Conservation (phyloP, 352 stramenopile species). For the Phytophthora capsici region DNA sequence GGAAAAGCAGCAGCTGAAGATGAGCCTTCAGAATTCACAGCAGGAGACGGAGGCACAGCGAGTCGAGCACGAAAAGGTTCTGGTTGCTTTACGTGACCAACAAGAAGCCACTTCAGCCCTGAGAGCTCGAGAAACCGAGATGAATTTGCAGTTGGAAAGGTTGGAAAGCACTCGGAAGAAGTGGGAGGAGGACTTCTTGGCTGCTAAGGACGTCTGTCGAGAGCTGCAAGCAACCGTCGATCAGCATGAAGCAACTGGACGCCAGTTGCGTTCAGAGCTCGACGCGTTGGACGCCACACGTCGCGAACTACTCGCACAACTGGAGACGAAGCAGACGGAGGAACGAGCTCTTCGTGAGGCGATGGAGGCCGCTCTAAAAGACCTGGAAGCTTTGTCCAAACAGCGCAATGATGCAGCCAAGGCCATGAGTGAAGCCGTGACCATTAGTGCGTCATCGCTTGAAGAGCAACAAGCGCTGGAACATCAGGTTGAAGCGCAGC, state of each 20-base stretch:
- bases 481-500: slow-evolving; percentile 61
- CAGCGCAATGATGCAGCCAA: slow-evolving; percentile 82
- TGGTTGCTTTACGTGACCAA: slow-evolving; percentile 37
- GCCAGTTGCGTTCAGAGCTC: slow-evolving; percentile 23
- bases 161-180: slow-evolving; percentile 37
- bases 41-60: slow-evolving; percentile 40
- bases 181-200: slow-evolving; percentile 56
- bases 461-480: slow-evolving; percentile 82
- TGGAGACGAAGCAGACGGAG: slow-evolving; percentile 56
- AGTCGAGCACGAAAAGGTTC: slow-evolving; percentile 38
- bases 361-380: slow-evolving; percentile 74
- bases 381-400: slow-evolving; percentile 65
- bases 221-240: slow-evolving; percentile 57
- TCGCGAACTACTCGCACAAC: slow-evolving; percentile 42
- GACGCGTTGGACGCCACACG: slow-evolving; percentile 37
- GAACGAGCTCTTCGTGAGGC: slow-evolving; percentile 56
- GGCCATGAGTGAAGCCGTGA: slow-evolving; percentile 87
- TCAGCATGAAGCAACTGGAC: slow-evolving; percentile 37
- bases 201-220: slow-evolving; percentile 56
- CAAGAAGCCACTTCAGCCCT: slow-evolving; percentile 44
- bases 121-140: slow-evolving; percentile 40
- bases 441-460: slow-evolving; percentile 78
- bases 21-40: slow-evolving; percentile 38
- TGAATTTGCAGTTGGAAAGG: slow-evolving; percentile 44
- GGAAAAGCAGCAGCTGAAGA: slow-evolving; percentile 51